Percentiles rank a stretch among this genome's conserved stretches.
These are phyloP conservation scores for Aplosporella prunicola DNA, from an alignment of 2,329 filamentous ascomycete species.

Conservation along the genomic window DNA sequence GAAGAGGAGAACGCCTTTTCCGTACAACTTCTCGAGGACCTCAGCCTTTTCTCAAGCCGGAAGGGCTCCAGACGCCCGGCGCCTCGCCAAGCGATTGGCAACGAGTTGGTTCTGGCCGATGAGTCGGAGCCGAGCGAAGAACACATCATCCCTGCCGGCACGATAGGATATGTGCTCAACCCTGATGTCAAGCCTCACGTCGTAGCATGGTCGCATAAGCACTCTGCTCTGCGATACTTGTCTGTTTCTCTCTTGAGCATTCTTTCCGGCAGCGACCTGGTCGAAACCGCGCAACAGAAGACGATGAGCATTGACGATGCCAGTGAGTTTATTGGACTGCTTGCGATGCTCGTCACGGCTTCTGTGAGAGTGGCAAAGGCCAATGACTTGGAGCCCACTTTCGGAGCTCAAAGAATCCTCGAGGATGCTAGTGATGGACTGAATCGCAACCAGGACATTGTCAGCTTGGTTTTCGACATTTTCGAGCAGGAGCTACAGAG, in stretches of 20 bases:
- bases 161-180: slow-evolving; percentile 62
- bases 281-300: slow-evolving; percentile 37
- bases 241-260: slow-evolving; percentile 56
- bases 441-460: slow-evolving; percentile 57
- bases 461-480: slow-evolving; percentile 73
- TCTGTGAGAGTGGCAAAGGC: slow-evolving; percentile 17
- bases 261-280: slow-evolving; percentile 44
- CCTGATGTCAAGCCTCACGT: slow-evolving; percentile 63
- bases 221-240: slow-evolving; percentile 71
- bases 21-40: slow-evolving; percentile 56
- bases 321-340: slow-evolving; percentile 62
- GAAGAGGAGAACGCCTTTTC: slow-evolving; percentile 81
- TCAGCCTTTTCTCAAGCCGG: slow-evolving; percentile 51
- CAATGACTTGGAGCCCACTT: slow-evolving; percentile 12
- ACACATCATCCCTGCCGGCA: slow-evolving; percentile 51
- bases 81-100: neutral
- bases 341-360: slow-evolving; percentile 57
- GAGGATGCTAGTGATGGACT: slow-evolving; percentile 42
- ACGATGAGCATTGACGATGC: slow-evolving; percentile 51
- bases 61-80: slow-evolving; percentile 6
- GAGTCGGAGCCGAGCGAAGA: slow-evolving; percentile 25
- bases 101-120: slow-evolving; percentile 21
- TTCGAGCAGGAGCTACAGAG: slow-evolving; percentile 59
- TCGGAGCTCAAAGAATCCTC: slow-evolving; percentile 37
- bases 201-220: slow-evolving; percentile 62